Evolutionary conservation across 768 basidiomycete genomes (phyloP).

Genomic region (Boletus vermiculosoides): DNA sequence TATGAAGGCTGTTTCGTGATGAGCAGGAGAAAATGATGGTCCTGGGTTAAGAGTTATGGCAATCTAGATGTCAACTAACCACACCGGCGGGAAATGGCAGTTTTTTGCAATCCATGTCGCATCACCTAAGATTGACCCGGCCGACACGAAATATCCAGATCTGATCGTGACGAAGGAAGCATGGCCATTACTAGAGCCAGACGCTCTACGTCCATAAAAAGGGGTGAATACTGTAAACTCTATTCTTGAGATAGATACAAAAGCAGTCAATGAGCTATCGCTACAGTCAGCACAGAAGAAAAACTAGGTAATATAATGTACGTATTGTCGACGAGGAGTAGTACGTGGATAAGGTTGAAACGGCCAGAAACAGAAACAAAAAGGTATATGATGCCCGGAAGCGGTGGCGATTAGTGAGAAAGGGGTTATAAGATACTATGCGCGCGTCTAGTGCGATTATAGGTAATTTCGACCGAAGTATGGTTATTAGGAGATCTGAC

Average conservation of each 20-base stretch:
- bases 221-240: neutral
- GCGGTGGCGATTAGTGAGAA: neutral
- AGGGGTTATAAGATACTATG: neutral
- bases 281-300: conserved; percentile 17
- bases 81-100: neutral
- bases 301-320: neutral
- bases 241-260: conserved; percentile 10
- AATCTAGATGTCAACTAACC: neutral
- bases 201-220: neutral
- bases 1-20: conserved; percentile 88
- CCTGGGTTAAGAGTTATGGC: neutral
- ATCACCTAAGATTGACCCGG: neutral
- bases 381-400: neutral
- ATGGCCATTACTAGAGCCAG: neutral
- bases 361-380: neutral
- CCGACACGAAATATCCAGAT: neutral
- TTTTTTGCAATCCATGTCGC: neutral
- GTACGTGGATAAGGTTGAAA: neutral
- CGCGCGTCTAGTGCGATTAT: neutral
- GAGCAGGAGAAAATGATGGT: conserved; percentile 54
- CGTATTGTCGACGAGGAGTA: neutral
- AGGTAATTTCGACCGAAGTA: neutral
- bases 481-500: conserved; percentile 3
- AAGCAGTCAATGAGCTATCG: conserved; percentile 4
- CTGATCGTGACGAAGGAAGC: neutral